Base-by-base conservation (phyloP, 2,329 filamentous ascomycete genomes). In the Sclerotinia minor region DNA sequence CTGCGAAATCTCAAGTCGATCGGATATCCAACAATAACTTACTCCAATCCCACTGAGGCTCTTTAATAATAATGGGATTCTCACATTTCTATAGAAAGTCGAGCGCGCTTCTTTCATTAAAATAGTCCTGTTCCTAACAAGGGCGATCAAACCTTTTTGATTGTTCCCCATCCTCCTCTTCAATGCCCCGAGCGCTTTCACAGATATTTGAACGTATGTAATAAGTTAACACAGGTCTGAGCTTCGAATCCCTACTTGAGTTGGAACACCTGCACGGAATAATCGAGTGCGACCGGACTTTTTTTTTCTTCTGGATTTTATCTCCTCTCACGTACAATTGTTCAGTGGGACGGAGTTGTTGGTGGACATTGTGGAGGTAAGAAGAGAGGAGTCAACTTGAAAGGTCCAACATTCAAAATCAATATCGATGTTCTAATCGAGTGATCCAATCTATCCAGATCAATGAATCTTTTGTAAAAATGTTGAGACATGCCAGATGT, bases 401-500 rank as follows among this genome's bases (percentile, higher is more conserved):
- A 21, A 19, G 29, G 15, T 50, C 59, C 2, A 38, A 8, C 11
- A 24, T 50, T 7, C 3, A 13, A 0, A 32, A 21, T 21, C 6
- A 17, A 24, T 21, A 3, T 24, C n/a, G 7, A 26, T 5, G 2
- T 8, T 49, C 21, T 24, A 2, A 26, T 61, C 29, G 6, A 11
- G 15, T 24, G 13, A 15, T 7, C 35, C 5, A 5, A 38, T 24
- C 15, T 8, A 17, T 38, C 41, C 17, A 5, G 13, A 35, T 24
- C 21, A 19, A 15, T 5, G 21, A 61, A 50, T 35, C 21, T 9
- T 26, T 13, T 15, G 13, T 29, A 35, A 38, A 61, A 38, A 11
- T 61, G 58, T 61, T 61, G 58, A 38, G 44, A 38, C 38, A 38
- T 61, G 45, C 21, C 59, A 50, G n/a, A 32, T 26, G 59, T 41